phyloP scores from a whole-genome alignment of 768 basidiomycete genomes.

The Pisolithus albus region DNA sequence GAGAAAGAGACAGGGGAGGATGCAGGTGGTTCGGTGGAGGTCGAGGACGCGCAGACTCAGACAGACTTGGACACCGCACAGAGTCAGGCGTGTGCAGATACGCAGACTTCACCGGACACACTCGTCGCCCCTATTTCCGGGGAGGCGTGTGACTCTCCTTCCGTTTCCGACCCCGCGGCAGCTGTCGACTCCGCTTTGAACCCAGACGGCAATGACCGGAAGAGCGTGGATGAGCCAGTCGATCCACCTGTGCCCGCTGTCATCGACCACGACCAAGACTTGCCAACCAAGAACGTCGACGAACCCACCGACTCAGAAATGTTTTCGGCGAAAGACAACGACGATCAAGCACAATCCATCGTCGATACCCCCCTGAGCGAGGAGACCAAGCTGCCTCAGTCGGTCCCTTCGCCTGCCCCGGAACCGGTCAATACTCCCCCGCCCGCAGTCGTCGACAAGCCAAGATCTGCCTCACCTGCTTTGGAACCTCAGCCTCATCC shows the following conservation, averaged over 20 bases:
- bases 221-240: neutral
- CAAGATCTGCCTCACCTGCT: slow-evolving; percentile 39
- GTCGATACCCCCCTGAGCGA: slow-evolving; percentile 21
- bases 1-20: neutral
- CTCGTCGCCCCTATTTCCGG: neutral
- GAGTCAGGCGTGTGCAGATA: neutral
- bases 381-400: slow-evolving; percentile 37
- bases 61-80: neutral
- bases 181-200: neutral
- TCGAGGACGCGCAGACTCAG: slow-evolving; percentile 6
- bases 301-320: slow-evolving; percentile 39
- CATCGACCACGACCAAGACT: slow-evolving; percentile 31
- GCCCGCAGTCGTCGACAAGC: slow-evolving; percentile 44
- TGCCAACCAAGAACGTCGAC: slow-evolving; percentile 23
- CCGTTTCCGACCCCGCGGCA: neutral
- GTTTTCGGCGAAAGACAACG: slow-evolving; percentile 55
- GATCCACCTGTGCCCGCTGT: slow-evolving; percentile 3
- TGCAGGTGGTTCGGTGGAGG: neutral
- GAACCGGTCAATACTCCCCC: slow-evolving; percentile 21
- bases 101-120: neutral
- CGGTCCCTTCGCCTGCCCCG: slow-evolving; percentile 14
- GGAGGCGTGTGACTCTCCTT: neutral
- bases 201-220: slow-evolving; percentile 1
- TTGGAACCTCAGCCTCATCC: slow-evolving; percentile 16
- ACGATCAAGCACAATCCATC: slow-evolving; percentile 20